phyloP scores from a whole-genome alignment of 495 filamentous ascomycete genomes.

The Niebla homalea region DNA sequence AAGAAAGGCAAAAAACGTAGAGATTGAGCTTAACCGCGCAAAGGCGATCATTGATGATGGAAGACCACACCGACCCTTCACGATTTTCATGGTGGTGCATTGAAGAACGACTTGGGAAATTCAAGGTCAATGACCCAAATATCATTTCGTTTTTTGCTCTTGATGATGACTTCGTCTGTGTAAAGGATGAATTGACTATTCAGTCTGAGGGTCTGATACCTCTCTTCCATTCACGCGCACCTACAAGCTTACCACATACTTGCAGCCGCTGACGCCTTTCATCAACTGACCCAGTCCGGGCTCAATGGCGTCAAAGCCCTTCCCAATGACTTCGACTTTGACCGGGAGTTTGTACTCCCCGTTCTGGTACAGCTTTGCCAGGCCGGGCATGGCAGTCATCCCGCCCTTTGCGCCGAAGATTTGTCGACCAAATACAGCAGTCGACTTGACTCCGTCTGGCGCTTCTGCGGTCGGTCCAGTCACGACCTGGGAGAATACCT shows the following conservation, averaged over 20 bases:
- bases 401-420: background rate
- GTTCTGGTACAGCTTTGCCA: background rate
- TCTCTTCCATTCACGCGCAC: background rate
- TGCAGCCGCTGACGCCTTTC: slow-evolving; percentile 1
- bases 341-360: background rate
- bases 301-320: background rate
- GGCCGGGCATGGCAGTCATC: background rate
- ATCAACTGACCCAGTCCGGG: background rate
- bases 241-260: slow-evolving; percentile 1
- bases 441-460: background rate
- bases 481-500: slow-evolving; percentile 24
- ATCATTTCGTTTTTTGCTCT: too few species aligned
- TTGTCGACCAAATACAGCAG: background rate
- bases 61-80: too few species aligned
- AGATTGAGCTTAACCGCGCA: too few species aligned
- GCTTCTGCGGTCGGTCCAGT: slow-evolving; percentile 15
- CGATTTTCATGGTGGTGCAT: too few species aligned
- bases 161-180: too few species aligned
- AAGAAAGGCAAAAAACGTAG: too few species aligned
- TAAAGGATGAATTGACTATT: too few species aligned
- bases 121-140: too few species aligned
- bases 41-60: too few species aligned
- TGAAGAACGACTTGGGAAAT: too few species aligned
- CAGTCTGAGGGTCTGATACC: too few species aligned
- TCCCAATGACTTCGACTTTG: background rate